Evolutionary conservation across 2,329 filamentous ascomycete species (phyloP).

Genomic region (Alternaria brassicae): DNA sequence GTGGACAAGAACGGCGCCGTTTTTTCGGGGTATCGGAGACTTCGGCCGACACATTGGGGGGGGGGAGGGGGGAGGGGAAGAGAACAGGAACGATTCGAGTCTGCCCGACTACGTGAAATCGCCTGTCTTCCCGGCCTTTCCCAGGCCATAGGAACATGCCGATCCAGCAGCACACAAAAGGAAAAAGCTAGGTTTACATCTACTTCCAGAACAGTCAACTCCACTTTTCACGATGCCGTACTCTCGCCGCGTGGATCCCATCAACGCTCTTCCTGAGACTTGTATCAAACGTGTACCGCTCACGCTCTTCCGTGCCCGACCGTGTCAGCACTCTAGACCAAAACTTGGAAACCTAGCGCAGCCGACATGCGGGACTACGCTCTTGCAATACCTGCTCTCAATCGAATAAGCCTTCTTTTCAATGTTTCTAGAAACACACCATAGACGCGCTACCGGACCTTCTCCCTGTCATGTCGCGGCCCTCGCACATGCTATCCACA

Average conservation of each 20-base stretch:
- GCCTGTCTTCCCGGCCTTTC: not conserved
- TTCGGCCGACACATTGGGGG: not conserved
- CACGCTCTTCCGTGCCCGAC: not conserved
- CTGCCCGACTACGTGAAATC: constrained; percentile 1
- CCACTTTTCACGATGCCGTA: constrained; percentile 7
- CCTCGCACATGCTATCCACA: not conserved
- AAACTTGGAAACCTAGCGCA: not conserved
- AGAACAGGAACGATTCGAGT: not conserved
- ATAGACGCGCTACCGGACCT: constrained; percentile 7
- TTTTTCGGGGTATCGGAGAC: not conserved
- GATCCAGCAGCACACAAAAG: not conserved
- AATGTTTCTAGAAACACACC: constrained; percentile 16
- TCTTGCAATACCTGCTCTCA: not conserved
- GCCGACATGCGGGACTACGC: not conserved
- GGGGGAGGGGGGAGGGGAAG: not conserved
- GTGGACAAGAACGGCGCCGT: not conserved
- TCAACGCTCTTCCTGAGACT: constrained; percentile 1
- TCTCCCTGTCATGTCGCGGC: constrained; percentile 3
- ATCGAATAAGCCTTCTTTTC: constrained; percentile 5
- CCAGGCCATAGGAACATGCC: not conserved
- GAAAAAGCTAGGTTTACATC: not conserved
- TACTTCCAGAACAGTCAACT: not conserved
- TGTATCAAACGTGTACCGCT: not conserved
- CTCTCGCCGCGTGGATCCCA: constrained; percentile 1
- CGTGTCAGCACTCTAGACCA: constrained; percentile 2